These are phyloP conservation scores for Sanghuangporus weigelae DNA, from an alignment of 1,284 basidiomycete species.

Conservation along the genomic window DNA sequence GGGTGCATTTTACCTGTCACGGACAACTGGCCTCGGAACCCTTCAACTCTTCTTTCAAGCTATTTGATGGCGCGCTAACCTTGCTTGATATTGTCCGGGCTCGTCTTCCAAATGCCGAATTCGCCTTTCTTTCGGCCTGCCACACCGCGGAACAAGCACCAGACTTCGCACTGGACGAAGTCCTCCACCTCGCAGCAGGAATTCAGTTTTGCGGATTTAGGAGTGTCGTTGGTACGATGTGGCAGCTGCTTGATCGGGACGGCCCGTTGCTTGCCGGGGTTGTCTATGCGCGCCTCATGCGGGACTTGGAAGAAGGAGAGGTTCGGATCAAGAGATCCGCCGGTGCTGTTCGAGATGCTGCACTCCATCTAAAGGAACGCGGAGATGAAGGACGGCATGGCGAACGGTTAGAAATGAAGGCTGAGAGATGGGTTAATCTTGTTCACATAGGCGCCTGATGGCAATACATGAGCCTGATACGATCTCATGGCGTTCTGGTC, in stretches of 20 bases:
- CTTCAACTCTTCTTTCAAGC: background rate
- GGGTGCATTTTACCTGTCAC: background rate
- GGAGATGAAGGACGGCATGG: background rate
- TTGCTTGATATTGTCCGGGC: slow-evolving; percentile 26
- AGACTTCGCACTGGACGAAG: slow-evolving; percentile 26
- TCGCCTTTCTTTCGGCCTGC: slow-evolving; percentile 34
- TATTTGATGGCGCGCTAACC: slow-evolving; percentile 10
- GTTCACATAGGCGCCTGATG: background rate
- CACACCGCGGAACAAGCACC: slow-evolving; percentile 19
- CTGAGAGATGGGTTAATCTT: background rate
- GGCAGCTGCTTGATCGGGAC: slow-evolving; percentile 27
- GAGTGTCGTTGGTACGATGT: slow-evolving; percentile 37
- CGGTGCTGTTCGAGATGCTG: background rate
- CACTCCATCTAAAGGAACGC: background rate
- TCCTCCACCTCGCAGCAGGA: slow-evolving; percentile 31
- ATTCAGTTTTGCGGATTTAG: slow-evolving; percentile 31
- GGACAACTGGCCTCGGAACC: background rate
- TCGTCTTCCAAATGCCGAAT: slow-evolving; percentile 25
- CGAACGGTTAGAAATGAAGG: background rate
- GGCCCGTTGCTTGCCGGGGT: slow-evolving; percentile 13
- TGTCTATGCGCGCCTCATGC: background rate
- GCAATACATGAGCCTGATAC: too few species aligned
- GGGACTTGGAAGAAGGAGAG: background rate
- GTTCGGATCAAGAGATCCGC: background rate
- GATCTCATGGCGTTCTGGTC: too few species aligned